Conservation (phyloP, 306 rosid genomes). For the cucumber (Cucumis sativus) region DNA sequence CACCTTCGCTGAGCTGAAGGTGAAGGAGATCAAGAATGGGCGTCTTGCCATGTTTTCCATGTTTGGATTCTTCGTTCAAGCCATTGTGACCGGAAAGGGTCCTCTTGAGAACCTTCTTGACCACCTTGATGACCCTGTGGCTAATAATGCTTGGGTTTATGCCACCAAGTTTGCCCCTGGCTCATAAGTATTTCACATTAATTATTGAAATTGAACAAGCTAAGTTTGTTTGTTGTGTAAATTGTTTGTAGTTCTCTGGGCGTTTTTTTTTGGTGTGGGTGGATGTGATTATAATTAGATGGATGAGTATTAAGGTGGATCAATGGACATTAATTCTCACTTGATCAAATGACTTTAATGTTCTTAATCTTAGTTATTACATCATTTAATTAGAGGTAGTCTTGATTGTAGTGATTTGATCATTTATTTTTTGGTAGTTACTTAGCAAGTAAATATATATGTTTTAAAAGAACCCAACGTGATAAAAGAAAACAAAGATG, state of each 20-base stretch:
- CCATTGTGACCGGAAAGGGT: constrained; percentile 1
- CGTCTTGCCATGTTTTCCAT: constrained; percentile 5
- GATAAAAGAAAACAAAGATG: too few relatives aligned
- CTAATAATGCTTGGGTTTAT: constrained; percentile 3
- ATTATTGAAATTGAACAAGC: not conserved
- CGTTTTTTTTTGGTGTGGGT: not conserved
- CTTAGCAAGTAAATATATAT: too few relatives aligned
- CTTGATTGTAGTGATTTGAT: too few relatives aligned
- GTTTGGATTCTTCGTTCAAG: constrained; percentile 4
- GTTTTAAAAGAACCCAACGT: too few relatives aligned
- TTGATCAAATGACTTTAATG: not conserved
- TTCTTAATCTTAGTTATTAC: not conserved
- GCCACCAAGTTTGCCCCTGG: constrained; percentile 8
- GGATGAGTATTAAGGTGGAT: not conserved
- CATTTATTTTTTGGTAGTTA: too few relatives aligned
- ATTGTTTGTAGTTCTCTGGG: not conserved
- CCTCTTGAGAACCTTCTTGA: not conserved
- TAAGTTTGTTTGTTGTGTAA: not conserved
- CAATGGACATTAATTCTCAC: not conserved
- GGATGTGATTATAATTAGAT: not conserved
- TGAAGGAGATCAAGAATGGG: constrained; percentile 7
- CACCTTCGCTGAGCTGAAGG: not conserved
- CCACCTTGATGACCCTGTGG: constrained; percentile 1
- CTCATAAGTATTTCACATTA: not conserved
- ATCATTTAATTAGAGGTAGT: not conserved